These are phyloP conservation scores for Camellia lanceoleosa DNA, from an alignment of 148 eudicot genomes.

Conservation along the genomic window DNA sequence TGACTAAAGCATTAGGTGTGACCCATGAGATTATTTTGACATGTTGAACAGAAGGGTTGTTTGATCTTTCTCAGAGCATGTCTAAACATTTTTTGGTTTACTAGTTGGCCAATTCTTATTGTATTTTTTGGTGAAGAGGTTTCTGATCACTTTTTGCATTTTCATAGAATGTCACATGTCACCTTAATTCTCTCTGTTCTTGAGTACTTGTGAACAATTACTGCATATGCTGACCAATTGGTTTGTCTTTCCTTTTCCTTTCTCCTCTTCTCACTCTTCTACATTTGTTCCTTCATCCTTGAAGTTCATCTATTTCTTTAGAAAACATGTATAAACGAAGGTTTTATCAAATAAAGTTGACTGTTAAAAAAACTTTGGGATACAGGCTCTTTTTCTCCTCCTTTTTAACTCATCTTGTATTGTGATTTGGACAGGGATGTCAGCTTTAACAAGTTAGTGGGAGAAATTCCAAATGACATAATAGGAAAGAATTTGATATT, in stretches of 20 bases:
- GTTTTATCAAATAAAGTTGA: not conserved
- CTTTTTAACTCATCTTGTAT: not conserved
- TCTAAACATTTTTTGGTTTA: too few species aligned
- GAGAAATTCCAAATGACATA: conserved; percentile 49
- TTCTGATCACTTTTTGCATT: not conserved
- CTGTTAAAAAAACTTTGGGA: not conserved
- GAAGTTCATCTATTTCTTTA: not conserved
- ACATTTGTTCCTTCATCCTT: not conserved
- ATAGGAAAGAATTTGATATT: conserved; percentile 41
- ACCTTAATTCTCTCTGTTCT: not conserved
- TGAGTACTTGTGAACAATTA: not conserved
- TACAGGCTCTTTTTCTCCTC: not conserved
- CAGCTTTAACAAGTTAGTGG: conserved; percentile 60
- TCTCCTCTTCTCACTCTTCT: not conserved
- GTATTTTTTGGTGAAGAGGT: not conserved
- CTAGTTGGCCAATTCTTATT: not conserved
- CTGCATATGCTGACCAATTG: not conserved
- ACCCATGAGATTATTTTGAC: too few species aligned
- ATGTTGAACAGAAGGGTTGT: too few species aligned
- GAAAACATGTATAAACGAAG: not conserved
- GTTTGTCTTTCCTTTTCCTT: not conserved
- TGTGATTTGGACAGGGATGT: conserved; percentile 49
- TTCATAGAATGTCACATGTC: not conserved
- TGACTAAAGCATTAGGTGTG: too few species aligned
- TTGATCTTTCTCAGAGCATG: too few species aligned